Evolutionary conservation across 1,284 basidiomycete genomes (phyloP), one percentile per base, ranked within the genome.

Genomic region (Ganoderma sp.): DNA sequence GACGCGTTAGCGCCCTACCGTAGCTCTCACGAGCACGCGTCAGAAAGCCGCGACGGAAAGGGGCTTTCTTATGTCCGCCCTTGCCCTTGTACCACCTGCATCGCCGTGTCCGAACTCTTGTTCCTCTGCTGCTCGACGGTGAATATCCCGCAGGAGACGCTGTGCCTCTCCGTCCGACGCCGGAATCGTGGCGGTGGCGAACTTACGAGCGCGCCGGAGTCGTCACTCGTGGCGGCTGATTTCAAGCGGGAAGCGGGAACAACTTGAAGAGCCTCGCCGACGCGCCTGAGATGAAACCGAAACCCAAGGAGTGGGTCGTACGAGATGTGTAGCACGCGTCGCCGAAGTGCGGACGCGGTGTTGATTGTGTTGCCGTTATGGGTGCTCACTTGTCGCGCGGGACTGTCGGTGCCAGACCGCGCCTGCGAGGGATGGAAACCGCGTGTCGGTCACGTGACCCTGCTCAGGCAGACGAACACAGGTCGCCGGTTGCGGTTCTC

Each of bases 371-470:
- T 22, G 48, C 48, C 22, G 15, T 17, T 22, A 32, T 32, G 28
- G 28, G 17, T 34, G 15, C 28, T 34, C 52, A 17, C 15, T 56
- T 56, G 52, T 34, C 28, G 52, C 52, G 28, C 15, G 28, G 48
- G 48, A 52, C 48, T 25, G 48, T 52, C 22, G 22, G 48, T 52
- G 48, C 3, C 37, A 67, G 54, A 32, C 57, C 74, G 73, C 74
- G 70, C 71, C 64, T 57, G 52, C 62, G 63, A 66, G 72, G 72
- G 69, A 48, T 57, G 72, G 73, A 66, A 56, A 70, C 75, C 75
- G 69, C 73, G 70, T 75, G 75, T 74, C 72, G 71, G 72, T 77
- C 76, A 74, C 77, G 73, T 77, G 77, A 76, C 70, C 65, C 67
- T 70, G 73, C 67, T 68, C 66, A 66, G 71, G 71, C 73, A 73